Evolutionary conservation across 2,329 filamentous ascomycete genomes (phyloP).

Genomic region (Byssochlamys sp.): DNA sequence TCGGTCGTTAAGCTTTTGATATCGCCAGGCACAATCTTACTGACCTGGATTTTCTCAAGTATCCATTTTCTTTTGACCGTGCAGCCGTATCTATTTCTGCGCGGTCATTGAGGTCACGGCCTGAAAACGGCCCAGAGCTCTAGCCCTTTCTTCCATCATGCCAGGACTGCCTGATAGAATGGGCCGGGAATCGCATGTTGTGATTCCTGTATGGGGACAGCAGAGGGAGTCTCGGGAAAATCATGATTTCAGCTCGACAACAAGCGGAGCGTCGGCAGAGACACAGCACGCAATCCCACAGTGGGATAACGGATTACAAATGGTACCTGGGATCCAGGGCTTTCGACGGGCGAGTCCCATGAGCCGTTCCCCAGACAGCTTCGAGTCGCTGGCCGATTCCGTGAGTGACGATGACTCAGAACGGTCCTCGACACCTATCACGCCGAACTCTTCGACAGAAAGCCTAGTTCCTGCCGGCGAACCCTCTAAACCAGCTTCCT

Average conservation of each 20-base stretch:
- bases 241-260: background rate
- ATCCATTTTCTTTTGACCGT: background rate
- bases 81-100: background rate
- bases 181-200: background rate
- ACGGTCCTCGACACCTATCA: background rate
- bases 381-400: background rate
- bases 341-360: background rate
- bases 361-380: background rate
- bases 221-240: background rate
- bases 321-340: background rate
- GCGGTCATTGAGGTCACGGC: background rate
- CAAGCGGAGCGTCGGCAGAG: background rate
- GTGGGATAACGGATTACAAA: background rate
- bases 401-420: background rate
- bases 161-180: background rate
- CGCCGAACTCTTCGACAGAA: background rate
- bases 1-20: background rate
- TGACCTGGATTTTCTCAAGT: background rate
- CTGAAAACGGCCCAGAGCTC: background rate
- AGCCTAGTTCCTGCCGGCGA: background rate
- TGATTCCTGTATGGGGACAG: background rate
- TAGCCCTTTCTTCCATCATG: background rate
- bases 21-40: background rate
- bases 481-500: background rate
- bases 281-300: background rate